Evolutionary conservation across 805 yeast species (phyloP).

Genomic region (Yarrowia osloensis): DNA sequence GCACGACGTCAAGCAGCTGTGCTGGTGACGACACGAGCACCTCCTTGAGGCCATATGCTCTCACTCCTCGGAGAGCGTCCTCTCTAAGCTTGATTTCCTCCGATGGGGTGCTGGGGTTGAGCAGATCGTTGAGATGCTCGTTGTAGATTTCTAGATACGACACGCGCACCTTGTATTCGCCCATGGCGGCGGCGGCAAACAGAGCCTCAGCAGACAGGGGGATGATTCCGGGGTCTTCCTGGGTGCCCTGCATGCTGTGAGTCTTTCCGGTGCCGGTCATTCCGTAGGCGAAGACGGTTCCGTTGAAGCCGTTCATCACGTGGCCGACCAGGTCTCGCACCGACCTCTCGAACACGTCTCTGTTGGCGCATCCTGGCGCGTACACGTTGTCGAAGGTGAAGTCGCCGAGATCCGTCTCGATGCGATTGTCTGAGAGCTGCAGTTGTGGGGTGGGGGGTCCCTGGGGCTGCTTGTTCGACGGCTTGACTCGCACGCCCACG

Average conservation of each 20-base stretch:
- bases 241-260: slow-evolving; percentile 76
- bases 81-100: slow-evolving; percentile 77
- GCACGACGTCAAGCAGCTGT: slow-evolving; percentile 62
- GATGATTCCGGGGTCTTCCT: slow-evolving; percentile 67
- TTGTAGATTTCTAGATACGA: slow-evolving; percentile 74
- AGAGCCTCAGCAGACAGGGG: slow-evolving; percentile 64
- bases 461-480: slow-evolving; percentile 41
- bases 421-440: slow-evolving; percentile 15
- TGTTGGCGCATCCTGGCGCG: slow-evolving; percentile 52
- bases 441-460: slow-evolving; percentile 18
- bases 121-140: slow-evolving; percentile 64
- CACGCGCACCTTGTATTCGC: slow-evolving; percentile 53
- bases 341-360: slow-evolving; percentile 58
- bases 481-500: slow-evolving; percentile 79
- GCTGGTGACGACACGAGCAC: slow-evolving; percentile 56
- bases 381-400: slow-evolving; percentile 80
- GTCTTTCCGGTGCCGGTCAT: slow-evolving; percentile 95
- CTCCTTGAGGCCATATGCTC: slow-evolving; percentile 72
- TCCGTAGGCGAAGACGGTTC: slow-evolving; percentile 91
- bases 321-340: slow-evolving; percentile 56
- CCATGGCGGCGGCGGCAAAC: slow-evolving; percentile 45
- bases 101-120: slow-evolving; percentile 45
- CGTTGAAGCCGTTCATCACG: slow-evolving; percentile 64
- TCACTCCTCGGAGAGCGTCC: slow-evolving; percentile 68
- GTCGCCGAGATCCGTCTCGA: slow-evolving; percentile 54